phyloP scores from a whole-genome alignment of 768 basidiomycete genomes.

The Kwoniella mangroviensis region DNA sequence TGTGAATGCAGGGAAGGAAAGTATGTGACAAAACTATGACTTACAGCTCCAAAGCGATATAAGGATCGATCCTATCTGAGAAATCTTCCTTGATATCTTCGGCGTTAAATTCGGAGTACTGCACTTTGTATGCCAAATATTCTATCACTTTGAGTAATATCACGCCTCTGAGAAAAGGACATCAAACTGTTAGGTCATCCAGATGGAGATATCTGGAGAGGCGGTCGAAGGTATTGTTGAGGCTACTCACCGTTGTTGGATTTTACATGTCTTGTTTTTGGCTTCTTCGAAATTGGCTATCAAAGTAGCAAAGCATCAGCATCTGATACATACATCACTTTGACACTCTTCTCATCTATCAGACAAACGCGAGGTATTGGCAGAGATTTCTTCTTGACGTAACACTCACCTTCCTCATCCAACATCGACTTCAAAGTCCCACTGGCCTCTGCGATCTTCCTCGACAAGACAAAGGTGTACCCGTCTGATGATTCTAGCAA shows the following conservation, averaged over 20 bases:
- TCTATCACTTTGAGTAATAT: slow-evolving; percentile 87
- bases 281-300: slow-evolving; percentile 78
- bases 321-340: background rate
- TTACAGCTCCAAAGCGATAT: slow-evolving; percentile 86
- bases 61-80: slow-evolving; percentile 78
- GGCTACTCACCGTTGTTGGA: slow-evolving; percentile 68
- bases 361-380: background rate
- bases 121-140: slow-evolving; percentile 81
- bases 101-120: slow-evolving; percentile 71
- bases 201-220: background rate
- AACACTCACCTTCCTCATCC: slow-evolving; percentile 68
- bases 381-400: background rate
- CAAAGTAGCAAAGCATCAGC: too few species aligned
- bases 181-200: too few species aligned
- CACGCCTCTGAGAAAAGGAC: slow-evolving; percentile 60
- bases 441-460: slow-evolving; percentile 75
- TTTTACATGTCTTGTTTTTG: slow-evolving; percentile 68
- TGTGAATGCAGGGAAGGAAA: background rate
- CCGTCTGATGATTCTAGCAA: slow-evolving; percentile 64
- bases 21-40: slow-evolving; percentile 52
- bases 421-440: slow-evolving; percentile 83
- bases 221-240: background rate
- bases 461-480: slow-evolving; percentile 75
- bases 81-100: slow-evolving; percentile 87
- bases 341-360: background rate